Percentiles rank a stretch among this genome's conserved stretches.
phyloP scores from a whole-genome alignment of 805 yeast genomes.

The Hanseniaspora singularis region DNA sequence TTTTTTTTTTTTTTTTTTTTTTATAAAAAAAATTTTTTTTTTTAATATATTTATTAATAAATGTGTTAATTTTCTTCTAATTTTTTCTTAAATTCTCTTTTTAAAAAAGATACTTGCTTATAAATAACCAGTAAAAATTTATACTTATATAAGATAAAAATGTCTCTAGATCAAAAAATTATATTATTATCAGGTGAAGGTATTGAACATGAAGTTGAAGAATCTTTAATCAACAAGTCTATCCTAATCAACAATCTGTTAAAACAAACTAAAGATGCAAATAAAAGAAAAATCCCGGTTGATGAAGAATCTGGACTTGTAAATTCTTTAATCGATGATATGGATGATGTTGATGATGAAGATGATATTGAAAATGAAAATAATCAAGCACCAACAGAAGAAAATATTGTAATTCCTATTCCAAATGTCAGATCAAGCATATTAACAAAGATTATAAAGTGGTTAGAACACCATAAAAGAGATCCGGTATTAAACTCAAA shows the following conservation, averaged over 20 bases:
- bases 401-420: conserved; percentile 69
- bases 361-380: conserved; percentile 51
- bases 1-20: too few relatives aligned
- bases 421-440: conserved; percentile 85
- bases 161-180: neutral
- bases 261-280: conserved; percentile 6
- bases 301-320: too few relatives aligned
- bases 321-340: conserved; percentile 12
- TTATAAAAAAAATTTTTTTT: too few relatives aligned
- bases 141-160: neutral
- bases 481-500: conserved; percentile 67
- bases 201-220: conserved; percentile 5
- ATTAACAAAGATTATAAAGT: conserved; percentile 79
- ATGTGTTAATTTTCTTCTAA: too few relatives aligned
- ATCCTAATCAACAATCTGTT: conserved; percentile 9
- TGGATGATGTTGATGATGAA: conserved; percentile 19
- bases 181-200: conserved; percentile 14
- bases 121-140: neutral
- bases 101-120: too few relatives aligned
- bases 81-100: too few relatives aligned
- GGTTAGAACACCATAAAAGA: conserved; percentile 92
- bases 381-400: conserved; percentile 40
- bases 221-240: conserved; percentile 4
- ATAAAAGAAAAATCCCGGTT: neutral
- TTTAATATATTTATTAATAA: too few relatives aligned